Evolutionary conservation across 75 land plant species (phyloP), one percentile per base, ranked within the genome.

Genomic region (Isoetes taiwanensis): DNA sequence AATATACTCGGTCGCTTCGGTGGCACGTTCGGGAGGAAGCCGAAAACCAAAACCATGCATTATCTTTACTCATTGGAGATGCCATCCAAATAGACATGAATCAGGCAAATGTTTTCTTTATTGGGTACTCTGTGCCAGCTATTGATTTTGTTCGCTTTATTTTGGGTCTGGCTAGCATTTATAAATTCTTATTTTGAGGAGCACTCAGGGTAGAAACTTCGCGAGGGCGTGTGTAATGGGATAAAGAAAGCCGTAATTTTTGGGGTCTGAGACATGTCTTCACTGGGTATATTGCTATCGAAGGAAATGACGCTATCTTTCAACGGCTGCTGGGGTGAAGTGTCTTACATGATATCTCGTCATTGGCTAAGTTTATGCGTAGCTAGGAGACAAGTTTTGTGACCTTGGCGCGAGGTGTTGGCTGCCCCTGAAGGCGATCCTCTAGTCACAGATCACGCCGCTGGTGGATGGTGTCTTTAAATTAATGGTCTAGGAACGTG

Each of bases 131-230:
- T 11, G 19, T 12, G 8, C 17, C 17, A 8, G 52, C 8, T 19
- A 8, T 12, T 10, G 9, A 19, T 48, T 8, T 48, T 19, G 8
- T 17, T 48, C 11, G 16, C 16, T 48, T 11, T 12, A 48, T 12
- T 48, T 11, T 48, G 19, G 11, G 9, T 11, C 11, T 48, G 17
- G 17, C 52, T 12, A 12, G 9, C 11, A 11, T 19, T 48, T 11
- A n/a, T n/a, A n/a, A 95, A 93, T 59, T 87, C 81, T 62, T 93
- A 84, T 61, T 80, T 93, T 71, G 98, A 93, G 43, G 98, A 93
- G 88, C 95, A 23, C 65, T 93, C 70, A 93, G 87, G 74, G 77
- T 93, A 81, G 76, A 95, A 54, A 93, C 87, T 68, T 83, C 87
- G 54, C 83, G 87, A 28, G 83, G 52, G 70, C 54, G 42, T 32